Evolutionary conservation across 768 basidiomycete genomes (phyloP).

Genomic region (Boletus sp.): DNA sequence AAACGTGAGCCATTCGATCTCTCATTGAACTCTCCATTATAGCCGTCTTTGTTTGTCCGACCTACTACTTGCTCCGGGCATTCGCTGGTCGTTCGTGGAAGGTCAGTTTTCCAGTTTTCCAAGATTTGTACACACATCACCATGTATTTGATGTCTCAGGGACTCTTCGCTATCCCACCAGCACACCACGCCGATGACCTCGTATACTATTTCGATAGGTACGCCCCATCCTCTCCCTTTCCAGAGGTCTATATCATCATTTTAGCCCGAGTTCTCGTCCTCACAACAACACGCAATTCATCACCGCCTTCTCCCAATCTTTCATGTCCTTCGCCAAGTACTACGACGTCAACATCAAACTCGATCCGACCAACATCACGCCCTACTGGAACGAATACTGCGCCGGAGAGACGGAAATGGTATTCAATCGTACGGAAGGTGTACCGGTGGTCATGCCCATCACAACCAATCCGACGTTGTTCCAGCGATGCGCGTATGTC

Average conservation of each 20-base stretch:
- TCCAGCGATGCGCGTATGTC: constrained; percentile 14
- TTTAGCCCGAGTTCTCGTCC: no score
- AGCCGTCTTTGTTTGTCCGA: constrained; percentile 38
- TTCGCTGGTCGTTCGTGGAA: constrained; percentile 34
- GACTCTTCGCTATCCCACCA: constrained; percentile 31
- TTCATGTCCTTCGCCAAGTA: constrained; percentile 24
- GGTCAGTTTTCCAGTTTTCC: constrained; percentile 20
- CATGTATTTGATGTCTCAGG: constrained; percentile 13
- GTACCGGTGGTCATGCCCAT: neutral
- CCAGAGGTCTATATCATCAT: neutral
- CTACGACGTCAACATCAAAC: constrained; percentile 22
- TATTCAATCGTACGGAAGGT: constrained; percentile 11
- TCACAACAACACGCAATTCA: constrained; percentile 28
- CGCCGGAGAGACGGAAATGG: constrained; percentile 8
- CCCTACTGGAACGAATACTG: constrained; percentile 10
- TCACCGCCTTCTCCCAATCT: constrained; percentile 24
- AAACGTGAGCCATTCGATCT: neutral
- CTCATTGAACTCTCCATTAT: neutral
- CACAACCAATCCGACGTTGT: neutral
- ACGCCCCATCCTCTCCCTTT: neutral
- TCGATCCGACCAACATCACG: constrained; percentile 16
- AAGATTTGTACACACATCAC: constrained; percentile 13
- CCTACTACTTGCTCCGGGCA: constrained; percentile 29
- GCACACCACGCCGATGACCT: constrained; percentile 33
- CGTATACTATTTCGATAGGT: constrained; percentile 39